Evolutionary conservation across 2,329 filamentous ascomycete species (phyloP).

Genomic region (Penicillium sp.): DNA sequence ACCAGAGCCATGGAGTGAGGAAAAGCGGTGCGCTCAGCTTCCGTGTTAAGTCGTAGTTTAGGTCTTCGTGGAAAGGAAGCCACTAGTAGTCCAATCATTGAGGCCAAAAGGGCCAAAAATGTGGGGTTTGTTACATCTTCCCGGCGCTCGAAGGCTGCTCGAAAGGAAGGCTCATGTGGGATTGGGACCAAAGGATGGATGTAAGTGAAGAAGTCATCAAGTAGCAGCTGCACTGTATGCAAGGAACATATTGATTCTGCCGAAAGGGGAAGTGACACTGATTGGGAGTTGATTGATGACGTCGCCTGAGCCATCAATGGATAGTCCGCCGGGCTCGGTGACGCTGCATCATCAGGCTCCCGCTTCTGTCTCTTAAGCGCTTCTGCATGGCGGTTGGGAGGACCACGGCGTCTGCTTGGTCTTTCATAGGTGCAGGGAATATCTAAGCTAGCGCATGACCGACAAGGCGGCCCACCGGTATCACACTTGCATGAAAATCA

Average conservation of each 20-base stretch:
- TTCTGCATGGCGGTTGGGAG: conserved; percentile 66
- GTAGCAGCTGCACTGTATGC: conserved; percentile 39
- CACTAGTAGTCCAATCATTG: conserved; percentile 47
- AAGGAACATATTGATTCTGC: conserved; percentile 49
- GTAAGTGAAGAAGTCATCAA: conserved; percentile 51
- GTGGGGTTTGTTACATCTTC: conserved; percentile 44
- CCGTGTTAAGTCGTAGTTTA: conserved; percentile 40
- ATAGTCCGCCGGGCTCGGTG: conserved; percentile 41
- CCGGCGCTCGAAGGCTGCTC: conserved; percentile 43
- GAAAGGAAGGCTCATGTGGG: conserved; percentile 49
- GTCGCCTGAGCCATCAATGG: conserved; percentile 31
- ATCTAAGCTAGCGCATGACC: conserved; percentile 63
- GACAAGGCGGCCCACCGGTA: conserved; percentile 64
- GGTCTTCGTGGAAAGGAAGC: conserved; percentile 48
- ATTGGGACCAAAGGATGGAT: conserved; percentile 49
- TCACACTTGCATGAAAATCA: conserved; percentile 54
- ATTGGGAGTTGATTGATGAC: conserved; percentile 28
- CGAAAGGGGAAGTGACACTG: conserved; percentile 47
- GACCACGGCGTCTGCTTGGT: conserved; percentile 62
- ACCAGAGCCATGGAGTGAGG: conserved; percentile 47
- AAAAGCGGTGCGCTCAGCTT: conserved; percentile 39
- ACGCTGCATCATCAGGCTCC: conserved; percentile 40
- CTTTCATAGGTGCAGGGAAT: conserved; percentile 67
- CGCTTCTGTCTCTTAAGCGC: conserved; percentile 62
- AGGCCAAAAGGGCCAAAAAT: conserved; percentile 47